These are phyloP conservation scores for Candida sphagnicola DNA, from an alignment of 805 yeast species.

Conservation along the genomic window DNA sequence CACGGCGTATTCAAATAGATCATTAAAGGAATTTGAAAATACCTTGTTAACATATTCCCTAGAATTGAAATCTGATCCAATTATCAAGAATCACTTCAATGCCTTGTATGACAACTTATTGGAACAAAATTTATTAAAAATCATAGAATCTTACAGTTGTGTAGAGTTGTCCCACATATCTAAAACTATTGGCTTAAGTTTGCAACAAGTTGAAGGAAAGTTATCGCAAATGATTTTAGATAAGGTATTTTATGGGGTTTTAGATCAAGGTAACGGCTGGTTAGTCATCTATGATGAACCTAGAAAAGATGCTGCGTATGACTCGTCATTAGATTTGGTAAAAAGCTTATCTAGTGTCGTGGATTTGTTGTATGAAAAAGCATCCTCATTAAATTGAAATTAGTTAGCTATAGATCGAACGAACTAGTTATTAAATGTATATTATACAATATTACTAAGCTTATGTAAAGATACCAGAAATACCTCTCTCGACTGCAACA, in stretches of 20 bases:
- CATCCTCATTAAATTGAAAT: conserved; percentile 67
- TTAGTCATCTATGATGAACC: conserved; percentile 88
- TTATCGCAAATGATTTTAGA: conserved; percentile 95
- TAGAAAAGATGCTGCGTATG: conserved; percentile 81
- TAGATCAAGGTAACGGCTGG: conserved; percentile 99
- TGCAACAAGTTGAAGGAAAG: conserved; percentile 88
- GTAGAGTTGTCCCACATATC: conserved; percentile 93
- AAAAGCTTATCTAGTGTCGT: conserved; percentile 85
- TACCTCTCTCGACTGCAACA: conserved; percentile 42
- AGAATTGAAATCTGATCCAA: conserved; percentile 81
- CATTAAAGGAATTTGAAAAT: conserved; percentile 86
- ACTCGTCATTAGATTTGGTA: conserved; percentile 79
- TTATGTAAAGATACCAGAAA: conserved; percentile 37
- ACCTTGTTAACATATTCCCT: conserved; percentile 65
- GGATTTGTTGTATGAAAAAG: conserved; percentile 90
- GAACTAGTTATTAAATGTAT: conserved; percentile 3
- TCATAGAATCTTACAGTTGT: conserved; percentile 92
- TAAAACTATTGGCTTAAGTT: conserved; percentile 79
- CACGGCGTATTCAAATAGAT: conserved; percentile 82
- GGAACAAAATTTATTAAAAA: conserved; percentile 89
- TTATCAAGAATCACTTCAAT: conserved; percentile 86
- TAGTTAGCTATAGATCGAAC: conserved; percentile 3
- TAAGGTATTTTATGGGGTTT: conserved; percentile 90
- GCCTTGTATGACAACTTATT: conserved; percentile 89
- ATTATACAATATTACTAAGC: conserved; percentile 5